Percentiles rank a stretch among this genome's conserved stretches.
Evolutionary conservation across 495 filamentous ascomycete genomes (phyloP).

Genomic region (Bombardia bombarda): DNA sequence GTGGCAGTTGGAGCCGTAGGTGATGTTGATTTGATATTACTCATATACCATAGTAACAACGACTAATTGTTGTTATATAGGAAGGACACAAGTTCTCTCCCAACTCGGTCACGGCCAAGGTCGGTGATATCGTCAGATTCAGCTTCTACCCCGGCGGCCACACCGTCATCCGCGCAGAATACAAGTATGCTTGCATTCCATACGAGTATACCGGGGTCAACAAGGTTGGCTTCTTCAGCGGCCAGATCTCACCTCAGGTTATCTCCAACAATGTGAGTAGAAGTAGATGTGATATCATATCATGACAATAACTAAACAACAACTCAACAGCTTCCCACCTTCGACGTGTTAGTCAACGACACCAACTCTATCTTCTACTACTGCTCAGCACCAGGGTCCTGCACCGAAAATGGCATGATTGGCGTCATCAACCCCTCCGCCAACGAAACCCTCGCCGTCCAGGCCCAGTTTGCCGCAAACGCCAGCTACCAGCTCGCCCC

Average conservation of each 20-base stretch:
- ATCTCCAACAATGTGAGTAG: constrained; percentile 26
- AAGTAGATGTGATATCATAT: too few species aligned
- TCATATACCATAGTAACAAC: background rate
- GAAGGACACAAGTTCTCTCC: constrained; percentile 28
- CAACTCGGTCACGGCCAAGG: constrained; percentile 20
- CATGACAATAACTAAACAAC: background rate
- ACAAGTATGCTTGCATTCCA: constrained; percentile 47
- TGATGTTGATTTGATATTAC: background rate
- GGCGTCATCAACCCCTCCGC: constrained; percentile 41
- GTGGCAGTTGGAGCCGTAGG: constrained; percentile 24
- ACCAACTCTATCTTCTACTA: constrained; percentile 56
- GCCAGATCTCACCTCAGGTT: constrained; percentile 28
- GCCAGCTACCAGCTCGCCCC: constrained; percentile 27
- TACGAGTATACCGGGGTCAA: constrained; percentile 39
- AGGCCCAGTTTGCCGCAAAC: constrained; percentile 20
- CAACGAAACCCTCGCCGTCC: constrained; percentile 21
- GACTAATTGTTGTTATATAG: too few species aligned
- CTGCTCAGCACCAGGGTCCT: constrained; percentile 42
- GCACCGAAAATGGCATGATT: constrained; percentile 34
- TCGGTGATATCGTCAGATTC: constrained; percentile 41
- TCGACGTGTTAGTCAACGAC: constrained; percentile 44
- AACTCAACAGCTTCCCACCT: constrained; percentile 36
- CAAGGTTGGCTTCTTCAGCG: constrained; percentile 41
- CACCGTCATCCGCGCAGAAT: constrained; percentile 50
- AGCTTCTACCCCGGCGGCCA: constrained; percentile 53